Conservation (phyloP, 768 basidiomycete genomes). For the Boletus tomentosulus region DNA sequence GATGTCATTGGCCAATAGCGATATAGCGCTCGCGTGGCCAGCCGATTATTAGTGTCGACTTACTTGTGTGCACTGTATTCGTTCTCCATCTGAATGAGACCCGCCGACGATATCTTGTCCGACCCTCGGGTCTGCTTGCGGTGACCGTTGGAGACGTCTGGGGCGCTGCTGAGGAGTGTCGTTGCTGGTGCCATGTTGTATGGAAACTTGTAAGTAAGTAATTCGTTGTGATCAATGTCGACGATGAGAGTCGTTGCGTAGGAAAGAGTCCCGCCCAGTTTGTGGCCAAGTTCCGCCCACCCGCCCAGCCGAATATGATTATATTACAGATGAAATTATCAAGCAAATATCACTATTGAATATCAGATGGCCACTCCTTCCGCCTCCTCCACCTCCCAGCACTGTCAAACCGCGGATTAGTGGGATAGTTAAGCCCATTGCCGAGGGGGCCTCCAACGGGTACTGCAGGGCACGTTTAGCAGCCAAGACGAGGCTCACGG, state of each 20-base stretch:
- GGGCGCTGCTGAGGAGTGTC: slow-evolving; percentile 1
- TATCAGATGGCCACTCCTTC: slow-evolving; percentile 63
- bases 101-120: slow-evolving; percentile 48
- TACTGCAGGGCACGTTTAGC: slow-evolving; percentile 27
- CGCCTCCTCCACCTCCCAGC: slow-evolving; percentile 66
- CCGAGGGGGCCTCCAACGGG: slow-evolving; percentile 48
- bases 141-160: slow-evolving; percentile 11
- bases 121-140: slow-evolving; percentile 15
- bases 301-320: neutral
- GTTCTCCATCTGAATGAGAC: slow-evolving; percentile 78
- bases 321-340: neutral
- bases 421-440: slow-evolving; percentile 61
- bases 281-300: slow-evolving; percentile 21
- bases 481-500: neutral
- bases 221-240: too few species aligned
- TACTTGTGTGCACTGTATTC: slow-evolving; percentile 87
- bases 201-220: neutral
- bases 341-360: slow-evolving; percentile 40
- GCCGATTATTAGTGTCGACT: slow-evolving; percentile 32
- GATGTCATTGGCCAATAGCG: slow-evolving; percentile 15
- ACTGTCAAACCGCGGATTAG: slow-evolving; percentile 69
- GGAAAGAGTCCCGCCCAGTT: neutral
- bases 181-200: slow-evolving; percentile 25
- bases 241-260: too few species aligned
- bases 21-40: neutral